These are phyloP conservation scores for Mucor velutinosus DNA, from an alignment of 371 early-diverging fungal genomes.

Conservation along the genomic window DNA sequence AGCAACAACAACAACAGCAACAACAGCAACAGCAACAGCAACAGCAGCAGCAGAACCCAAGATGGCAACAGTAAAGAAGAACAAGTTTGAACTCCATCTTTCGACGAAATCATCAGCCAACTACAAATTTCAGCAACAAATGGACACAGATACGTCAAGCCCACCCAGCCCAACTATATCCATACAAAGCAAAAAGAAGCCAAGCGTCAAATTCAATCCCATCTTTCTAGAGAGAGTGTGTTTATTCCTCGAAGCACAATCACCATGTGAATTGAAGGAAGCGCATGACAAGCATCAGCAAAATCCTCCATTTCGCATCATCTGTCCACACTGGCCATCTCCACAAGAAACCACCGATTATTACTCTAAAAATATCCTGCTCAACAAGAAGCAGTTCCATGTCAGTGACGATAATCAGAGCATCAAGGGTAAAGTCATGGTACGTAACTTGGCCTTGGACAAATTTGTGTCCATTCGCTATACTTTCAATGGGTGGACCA, in stretches of 20 bases:
- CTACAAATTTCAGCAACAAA: conserved; percentile 3
- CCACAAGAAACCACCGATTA: not conserved
- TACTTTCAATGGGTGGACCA: conserved; percentile 67
- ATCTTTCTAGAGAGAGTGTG: conserved; percentile 56
- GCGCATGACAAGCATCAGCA: conserved; percentile 14
- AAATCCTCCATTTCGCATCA: conserved; percentile 18
- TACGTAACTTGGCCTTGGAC: conserved; percentile 75
- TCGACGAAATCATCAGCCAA: conserved; percentile 11
- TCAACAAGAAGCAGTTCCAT: conserved; percentile 25
- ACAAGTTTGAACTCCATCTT: conserved; percentile 16
- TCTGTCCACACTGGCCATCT: conserved; percentile 22
- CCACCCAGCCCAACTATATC: conserved; percentile 2
- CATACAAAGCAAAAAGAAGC: conserved; percentile 28
- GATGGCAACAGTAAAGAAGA: not conserved
- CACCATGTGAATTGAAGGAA: conserved; percentile 41
- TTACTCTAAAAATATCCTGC: conserved; percentile 13
- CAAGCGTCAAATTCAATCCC: conserved; percentile 56
- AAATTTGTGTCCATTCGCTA: conserved; percentile 67
- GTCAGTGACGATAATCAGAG: conserved; percentile 34
- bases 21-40: too few relatives aligned
- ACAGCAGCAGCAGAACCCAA: not conserved
- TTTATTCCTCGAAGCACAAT: conserved; percentile 49
- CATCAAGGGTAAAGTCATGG: conserved; percentile 58
- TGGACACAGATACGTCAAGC: not conserved
- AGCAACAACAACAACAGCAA: too few relatives aligned